These are phyloP conservation scores for Hypoxylon sp. DNA, from an alignment of 2,329 filamentous ascomycete species.

Conservation along the genomic window DNA sequence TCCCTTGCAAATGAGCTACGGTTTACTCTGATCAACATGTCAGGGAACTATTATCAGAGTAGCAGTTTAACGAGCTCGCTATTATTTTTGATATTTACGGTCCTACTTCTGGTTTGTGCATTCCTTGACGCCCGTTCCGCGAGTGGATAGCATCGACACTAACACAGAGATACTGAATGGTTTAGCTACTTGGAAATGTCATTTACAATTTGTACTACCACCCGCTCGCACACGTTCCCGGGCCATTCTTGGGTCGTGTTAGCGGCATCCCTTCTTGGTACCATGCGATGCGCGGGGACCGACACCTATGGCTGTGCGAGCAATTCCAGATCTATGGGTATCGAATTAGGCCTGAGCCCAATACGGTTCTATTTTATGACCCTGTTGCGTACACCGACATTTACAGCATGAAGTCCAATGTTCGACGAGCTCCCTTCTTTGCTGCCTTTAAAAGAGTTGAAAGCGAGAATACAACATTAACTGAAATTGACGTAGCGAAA, in stretches of 20 bases:
- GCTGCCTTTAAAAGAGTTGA: conserved; percentile 24
- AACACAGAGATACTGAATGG: too few relatives aligned
- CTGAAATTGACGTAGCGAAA: conserved; percentile 37
- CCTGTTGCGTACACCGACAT: conserved; percentile 43
- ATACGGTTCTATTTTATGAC: conserved; percentile 44
- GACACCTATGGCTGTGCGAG: conserved; percentile 47
- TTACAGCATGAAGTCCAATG: conserved; percentile 48
- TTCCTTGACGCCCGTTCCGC: too few relatives aligned
- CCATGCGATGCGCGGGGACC: conserved; percentile 34
- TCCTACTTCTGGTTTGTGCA: too few relatives aligned
- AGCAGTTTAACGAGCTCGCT: too few relatives aligned
- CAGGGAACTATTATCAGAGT: too few relatives aligned
- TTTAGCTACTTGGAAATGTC: not conserved
- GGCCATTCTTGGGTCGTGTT: conserved; percentile 46
- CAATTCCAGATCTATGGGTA: conserved; percentile 46
- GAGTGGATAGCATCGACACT: too few relatives aligned
- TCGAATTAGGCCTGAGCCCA: conserved; percentile 41
- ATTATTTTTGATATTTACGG: too few relatives aligned
- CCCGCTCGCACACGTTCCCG: conserved; percentile 46
- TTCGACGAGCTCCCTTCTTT: conserved; percentile 46
- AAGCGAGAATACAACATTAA: conserved; percentile 36
- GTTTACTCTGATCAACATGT: too few relatives aligned
- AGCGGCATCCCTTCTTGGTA: conserved; percentile 48
- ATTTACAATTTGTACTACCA: conserved; percentile 49
- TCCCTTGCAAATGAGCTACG: too few relatives aligned